Conservation (phyloP, 176 grass and related monocot species). For the Poa annua region DNA sequence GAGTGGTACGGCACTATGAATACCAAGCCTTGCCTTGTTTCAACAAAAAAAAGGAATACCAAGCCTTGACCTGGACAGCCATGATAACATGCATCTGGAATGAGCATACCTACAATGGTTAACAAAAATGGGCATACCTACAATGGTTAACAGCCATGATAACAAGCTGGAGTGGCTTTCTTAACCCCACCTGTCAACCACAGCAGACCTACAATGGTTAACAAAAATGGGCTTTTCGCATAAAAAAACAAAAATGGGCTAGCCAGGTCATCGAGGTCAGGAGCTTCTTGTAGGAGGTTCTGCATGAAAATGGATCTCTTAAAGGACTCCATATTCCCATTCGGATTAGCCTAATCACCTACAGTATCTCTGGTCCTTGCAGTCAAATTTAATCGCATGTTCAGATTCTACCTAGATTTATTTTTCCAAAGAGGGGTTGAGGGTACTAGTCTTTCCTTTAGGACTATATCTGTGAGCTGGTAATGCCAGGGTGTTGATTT, state of each 20-base stretch:
- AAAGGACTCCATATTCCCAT: neutral
- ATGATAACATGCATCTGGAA: conserved; percentile 20
- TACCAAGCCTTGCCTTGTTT: neutral
- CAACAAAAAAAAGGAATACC: neutral
- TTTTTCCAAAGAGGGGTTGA: no score
- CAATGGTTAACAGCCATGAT: neutral
- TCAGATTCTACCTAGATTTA: no score
- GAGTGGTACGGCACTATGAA: conserved; percentile 21
- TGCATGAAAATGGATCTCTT: neutral
- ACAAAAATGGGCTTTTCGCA: no score
- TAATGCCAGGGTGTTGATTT: no score
- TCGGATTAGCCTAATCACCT: neutral
- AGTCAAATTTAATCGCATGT: neutral
- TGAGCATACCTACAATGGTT: neutral
- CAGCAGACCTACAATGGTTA: neutral
- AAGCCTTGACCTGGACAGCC: neutral
- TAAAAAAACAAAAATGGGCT: neutral
- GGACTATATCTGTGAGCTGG: no score
- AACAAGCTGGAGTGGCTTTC: conserved; percentile 13
- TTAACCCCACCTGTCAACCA: neutral
- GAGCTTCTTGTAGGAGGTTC: neutral
- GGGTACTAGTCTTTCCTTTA: neutral
- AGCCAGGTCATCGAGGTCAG: neutral
- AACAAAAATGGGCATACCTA: no score
- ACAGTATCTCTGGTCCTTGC: neutral